Base-by-base conservation (phyloP, 805 yeast genomes). In the Scheffersomyces ergatensis region DNA sequence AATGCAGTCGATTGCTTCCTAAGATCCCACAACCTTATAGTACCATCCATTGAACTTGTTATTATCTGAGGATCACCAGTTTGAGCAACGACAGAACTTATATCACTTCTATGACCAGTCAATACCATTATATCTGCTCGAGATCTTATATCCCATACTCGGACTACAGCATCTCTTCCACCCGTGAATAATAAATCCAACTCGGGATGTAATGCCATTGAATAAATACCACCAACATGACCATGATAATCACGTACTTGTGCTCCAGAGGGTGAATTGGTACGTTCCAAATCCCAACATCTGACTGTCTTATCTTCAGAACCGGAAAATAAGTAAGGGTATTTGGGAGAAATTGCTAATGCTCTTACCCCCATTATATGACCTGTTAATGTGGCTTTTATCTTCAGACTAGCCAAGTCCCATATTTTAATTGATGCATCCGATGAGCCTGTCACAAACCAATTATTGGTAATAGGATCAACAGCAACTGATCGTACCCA, bases 211-310 rank as follows among this genome's bases (percentile, higher is more conserved):
- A 89, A 58, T 43, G 82, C 92, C 33, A 90, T 71, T 0, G 95
- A 73, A 54, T 88, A 89, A 2, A 93, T 87, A 3, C 96, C 95
- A 23, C 95, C 87, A 19, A 88, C 70, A 65, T 93, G 99, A 3
- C 99, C 99, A 63, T 90, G 95, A 61, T 88, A 93, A 52, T 89
- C 89, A 41, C 97, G 70, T 3, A 89, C 77, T 49, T 67, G 70
- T 45, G 72, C 65, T 9, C 76, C 76, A 12, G 64, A 54, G 1
- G 59, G 46, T 2, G 87, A 80, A 50, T 79, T 79, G 52, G 90
- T 88, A 54, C 81, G 78, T 60, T 92, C 98, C 50, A 93, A 71
- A 67, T 93, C 99, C 97, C 98, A 93, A 62, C 98, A 90, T 57
- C 88, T 80, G 8, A 89, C 88, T 19, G 89, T 74, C 59, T 90